Conservation (phyloP, 768 basidiomycete species). For the Hericium alpestre region DNA sequence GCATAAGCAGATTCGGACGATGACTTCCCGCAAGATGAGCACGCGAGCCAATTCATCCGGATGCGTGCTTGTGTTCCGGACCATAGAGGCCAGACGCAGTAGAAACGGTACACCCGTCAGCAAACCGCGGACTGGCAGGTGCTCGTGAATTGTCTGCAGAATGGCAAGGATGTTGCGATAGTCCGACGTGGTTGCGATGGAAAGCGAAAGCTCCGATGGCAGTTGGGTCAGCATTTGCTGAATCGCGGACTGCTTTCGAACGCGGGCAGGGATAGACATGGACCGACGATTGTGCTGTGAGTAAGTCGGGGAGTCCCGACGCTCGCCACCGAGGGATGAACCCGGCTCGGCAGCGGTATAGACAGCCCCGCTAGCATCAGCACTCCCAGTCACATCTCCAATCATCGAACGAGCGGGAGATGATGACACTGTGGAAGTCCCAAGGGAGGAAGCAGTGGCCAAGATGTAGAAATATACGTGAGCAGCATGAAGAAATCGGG, state of each 20-base stretch:
- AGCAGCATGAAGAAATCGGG: slow-evolving; percentile 66
- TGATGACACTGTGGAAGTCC: slow-evolving; percentile 27
- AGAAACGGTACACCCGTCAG: slow-evolving; percentile 81
- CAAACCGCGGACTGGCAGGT: slow-evolving; percentile 65
- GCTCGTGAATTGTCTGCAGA: slow-evolving; percentile 54
- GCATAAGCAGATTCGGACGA: slow-evolving; percentile 54
- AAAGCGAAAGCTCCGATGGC: slow-evolving; percentile 30
- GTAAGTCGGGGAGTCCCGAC: slow-evolving; percentile 20
- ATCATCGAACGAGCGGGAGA: slow-evolving; percentile 25
- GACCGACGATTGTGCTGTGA: slow-evolving; percentile 37
- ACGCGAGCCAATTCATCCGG: slow-evolving; percentile 27
- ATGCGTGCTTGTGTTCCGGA: slow-evolving; percentile 28
- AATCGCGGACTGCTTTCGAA: slow-evolving; percentile 47
- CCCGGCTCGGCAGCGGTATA: slow-evolving; percentile 14
- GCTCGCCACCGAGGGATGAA: slow-evolving; percentile 22
- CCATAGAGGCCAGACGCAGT: slow-evolving; percentile 49
- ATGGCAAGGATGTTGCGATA: slow-evolving; percentile 63
- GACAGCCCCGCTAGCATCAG: slow-evolving; percentile 6
- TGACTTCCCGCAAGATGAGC: slow-evolving; percentile 48
- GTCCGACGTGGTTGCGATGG: slow-evolving; percentile 59
- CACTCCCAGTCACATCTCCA: slow-evolving; percentile 7
- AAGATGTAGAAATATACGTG: slow-evolving; percentile 77
- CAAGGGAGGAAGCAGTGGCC: slow-evolving; percentile 55
- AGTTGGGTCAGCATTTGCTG: slow-evolving; percentile 41
- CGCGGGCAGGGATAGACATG: slow-evolving; percentile 34